Evolutionary conservation across 257 asterid genomes (phyloP).

Genomic region (Agastache rugosa): DNA sequence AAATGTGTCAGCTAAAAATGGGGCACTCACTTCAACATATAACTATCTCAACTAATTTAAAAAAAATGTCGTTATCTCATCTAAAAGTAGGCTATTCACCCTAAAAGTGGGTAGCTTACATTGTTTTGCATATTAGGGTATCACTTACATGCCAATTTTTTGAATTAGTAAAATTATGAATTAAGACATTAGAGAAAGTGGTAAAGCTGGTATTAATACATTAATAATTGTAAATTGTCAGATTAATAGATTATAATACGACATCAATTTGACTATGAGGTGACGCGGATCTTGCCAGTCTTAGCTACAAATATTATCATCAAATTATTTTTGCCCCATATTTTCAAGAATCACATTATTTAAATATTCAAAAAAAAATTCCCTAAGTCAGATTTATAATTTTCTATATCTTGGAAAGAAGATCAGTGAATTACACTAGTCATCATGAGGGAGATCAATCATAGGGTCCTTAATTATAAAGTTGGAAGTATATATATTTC

Average conservation of each 20-base stretch:
- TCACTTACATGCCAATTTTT: too few relatives aligned
- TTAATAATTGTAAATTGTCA: constrained; percentile 29
- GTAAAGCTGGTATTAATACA: constrained; percentile 27
- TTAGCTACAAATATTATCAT: constrained; percentile 15
- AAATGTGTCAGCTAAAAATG: too few relatives aligned
- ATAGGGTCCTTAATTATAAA: constrained; percentile 41
- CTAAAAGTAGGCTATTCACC: too few relatives aligned
- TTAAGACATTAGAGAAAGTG: too few relatives aligned
- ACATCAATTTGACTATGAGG: constrained; percentile 36
- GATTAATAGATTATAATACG: constrained; percentile 26
- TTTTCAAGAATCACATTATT: background rate
- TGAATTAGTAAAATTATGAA: too few relatives aligned
- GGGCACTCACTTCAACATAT: too few relatives aligned
- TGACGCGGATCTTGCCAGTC: constrained; percentile 35
- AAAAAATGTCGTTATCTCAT: too few relatives aligned
- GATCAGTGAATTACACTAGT: constrained; percentile 37
- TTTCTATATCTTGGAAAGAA: background rate
- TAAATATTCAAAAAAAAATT: background rate
- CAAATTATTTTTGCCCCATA: constrained; percentile 9
- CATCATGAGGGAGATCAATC: constrained; percentile 45
- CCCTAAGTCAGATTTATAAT: background rate
- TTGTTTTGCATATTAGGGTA: too few relatives aligned
- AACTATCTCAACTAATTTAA: too few relatives aligned
- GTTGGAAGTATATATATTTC: constrained; percentile 4
- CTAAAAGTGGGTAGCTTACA: too few relatives aligned